Conservation (phyloP, 164 flowering plant species). For the Magnolia officinalis region DNA sequence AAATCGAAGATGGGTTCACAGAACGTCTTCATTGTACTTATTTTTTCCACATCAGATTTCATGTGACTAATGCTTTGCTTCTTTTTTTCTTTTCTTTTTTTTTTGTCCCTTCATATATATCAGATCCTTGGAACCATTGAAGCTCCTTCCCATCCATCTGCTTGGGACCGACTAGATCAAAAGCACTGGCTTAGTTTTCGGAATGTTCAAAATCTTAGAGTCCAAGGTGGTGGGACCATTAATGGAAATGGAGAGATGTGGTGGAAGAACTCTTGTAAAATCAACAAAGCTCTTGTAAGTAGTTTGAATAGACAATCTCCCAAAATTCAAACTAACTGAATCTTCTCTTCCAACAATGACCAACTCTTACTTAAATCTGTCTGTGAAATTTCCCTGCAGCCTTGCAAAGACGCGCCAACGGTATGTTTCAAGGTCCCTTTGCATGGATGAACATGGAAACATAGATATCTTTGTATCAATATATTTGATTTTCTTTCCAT, state of each 20-base stretch:
- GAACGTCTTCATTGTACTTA: background rate
- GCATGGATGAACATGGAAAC: background rate
- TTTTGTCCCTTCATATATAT: background rate
- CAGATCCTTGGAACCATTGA: constrained; percentile 64
- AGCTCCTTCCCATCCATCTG: constrained; percentile 52
- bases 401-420: constrained; percentile 82
- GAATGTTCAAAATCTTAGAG: constrained; percentile 25
- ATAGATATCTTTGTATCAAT: no score
- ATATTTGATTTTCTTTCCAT: no score
- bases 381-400: constrained; percentile 49
- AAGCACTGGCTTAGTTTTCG: constrained; percentile 47
- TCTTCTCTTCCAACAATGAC: background rate
- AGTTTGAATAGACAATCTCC: background rate
- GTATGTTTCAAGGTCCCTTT: constrained; percentile 31
- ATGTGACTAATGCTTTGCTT: no score
- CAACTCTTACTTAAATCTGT: constrained; percentile 1
- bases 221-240: constrained; percentile 54
- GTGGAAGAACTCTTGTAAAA: constrained; percentile 52
- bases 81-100: background rate
- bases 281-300: constrained; percentile 24
- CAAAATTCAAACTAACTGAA: background rate
- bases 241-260: constrained; percentile 57
- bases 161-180: constrained; percentile 37
- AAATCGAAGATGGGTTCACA: background rate
- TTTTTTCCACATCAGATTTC: no score